A percentile compares a stretch with the other conserved stretches of the same genome.
Conservation (phyloP, 1,284 basidiomycete genomes). For the Cronartium quercuum region DNA sequence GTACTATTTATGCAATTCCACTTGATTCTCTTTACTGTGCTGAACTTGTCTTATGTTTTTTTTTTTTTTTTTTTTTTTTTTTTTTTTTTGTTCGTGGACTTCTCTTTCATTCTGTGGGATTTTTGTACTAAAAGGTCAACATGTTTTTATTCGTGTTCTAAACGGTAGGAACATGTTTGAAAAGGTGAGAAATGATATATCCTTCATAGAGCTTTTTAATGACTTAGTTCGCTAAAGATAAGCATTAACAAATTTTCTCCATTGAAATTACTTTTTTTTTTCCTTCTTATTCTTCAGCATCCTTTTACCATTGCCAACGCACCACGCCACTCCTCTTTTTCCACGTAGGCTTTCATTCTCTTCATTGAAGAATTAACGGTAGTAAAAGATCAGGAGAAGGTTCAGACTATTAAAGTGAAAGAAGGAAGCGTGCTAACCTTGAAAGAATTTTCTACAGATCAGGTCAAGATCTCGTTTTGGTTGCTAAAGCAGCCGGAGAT, state of each 20-base stretch:
- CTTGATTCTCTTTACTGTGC: not conserved
- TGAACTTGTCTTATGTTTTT: not conserved
- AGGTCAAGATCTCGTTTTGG: constrained; percentile 16
- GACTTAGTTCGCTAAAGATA: not conserved
- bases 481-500: constrained; percentile 34
- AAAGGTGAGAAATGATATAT: not conserved
- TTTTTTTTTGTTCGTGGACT: not conserved
- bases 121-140: constrained; percentile 5
- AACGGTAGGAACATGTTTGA: constrained; percentile 21
- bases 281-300: constrained; percentile 3
- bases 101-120: not conserved
- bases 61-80: not conserved
- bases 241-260: no score
- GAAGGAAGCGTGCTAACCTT: not conserved
- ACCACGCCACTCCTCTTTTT: not conserved
- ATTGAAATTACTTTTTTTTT: no score
- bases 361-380: no score
- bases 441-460: not conserved
- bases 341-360: not conserved
- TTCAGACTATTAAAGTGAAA: no score
- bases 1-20: not conserved
- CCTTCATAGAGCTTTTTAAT: not conserved
- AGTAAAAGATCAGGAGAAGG: no score
- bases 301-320: constrained; percentile 37
- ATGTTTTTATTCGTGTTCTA: constrained; percentile 32